These are phyloP conservation scores for Plasmodium ovale DNA, from an alignment of 169 alveolate species.

Conservation along the genomic window DNA sequence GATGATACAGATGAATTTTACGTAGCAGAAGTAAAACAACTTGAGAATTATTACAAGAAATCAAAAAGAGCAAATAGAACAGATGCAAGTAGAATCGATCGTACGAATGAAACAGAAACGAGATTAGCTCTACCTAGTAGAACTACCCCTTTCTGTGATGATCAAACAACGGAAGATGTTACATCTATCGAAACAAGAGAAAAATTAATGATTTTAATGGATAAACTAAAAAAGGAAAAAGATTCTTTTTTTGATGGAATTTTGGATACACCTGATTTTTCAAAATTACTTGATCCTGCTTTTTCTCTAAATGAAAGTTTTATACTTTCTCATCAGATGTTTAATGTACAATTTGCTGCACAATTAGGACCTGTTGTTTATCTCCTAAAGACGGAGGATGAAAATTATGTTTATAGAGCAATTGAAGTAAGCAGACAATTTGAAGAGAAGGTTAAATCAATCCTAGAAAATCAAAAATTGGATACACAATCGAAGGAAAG, in stretches of 20 bases:
- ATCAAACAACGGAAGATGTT: slow-evolving; percentile 1
- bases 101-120: background rate
- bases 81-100: background rate
- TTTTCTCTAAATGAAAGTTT: slow-evolving; percentile 57
- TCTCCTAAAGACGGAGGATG: slow-evolving; percentile 65
- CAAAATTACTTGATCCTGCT: slow-evolving; percentile 65
- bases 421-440: slow-evolving; percentile 62
- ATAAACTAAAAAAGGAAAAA: slow-evolving; percentile 59
- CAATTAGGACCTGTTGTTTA: slow-evolving; percentile 72
- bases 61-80: background rate
- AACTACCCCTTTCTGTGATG: background rate
- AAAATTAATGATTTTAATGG: slow-evolving; percentile 38
- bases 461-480: slow-evolving; percentile 48
- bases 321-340: slow-evolving; percentile 57
- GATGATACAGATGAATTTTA: slow-evolving; percentile 68
- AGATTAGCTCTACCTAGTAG: background rate
- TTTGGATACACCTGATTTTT: slow-evolving; percentile 67
- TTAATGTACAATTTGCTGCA: slow-evolving; percentile 68
- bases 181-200: slow-evolving; percentile 21
- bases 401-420: slow-evolving; percentile 62
- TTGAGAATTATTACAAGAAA: slow-evolving; percentile 24
- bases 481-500: slow-evolving; percentile 17
- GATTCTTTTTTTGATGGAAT: slow-evolving; percentile 52
- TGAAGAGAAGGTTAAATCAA: slow-evolving; percentile 69
- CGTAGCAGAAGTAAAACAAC: slow-evolving; percentile 53